Evolutionary conservation across 2,329 filamentous ascomycete genomes (phyloP), one percentile per base, ranked within the genome.

Genomic region (Sporothrix euskadiensis): DNA sequence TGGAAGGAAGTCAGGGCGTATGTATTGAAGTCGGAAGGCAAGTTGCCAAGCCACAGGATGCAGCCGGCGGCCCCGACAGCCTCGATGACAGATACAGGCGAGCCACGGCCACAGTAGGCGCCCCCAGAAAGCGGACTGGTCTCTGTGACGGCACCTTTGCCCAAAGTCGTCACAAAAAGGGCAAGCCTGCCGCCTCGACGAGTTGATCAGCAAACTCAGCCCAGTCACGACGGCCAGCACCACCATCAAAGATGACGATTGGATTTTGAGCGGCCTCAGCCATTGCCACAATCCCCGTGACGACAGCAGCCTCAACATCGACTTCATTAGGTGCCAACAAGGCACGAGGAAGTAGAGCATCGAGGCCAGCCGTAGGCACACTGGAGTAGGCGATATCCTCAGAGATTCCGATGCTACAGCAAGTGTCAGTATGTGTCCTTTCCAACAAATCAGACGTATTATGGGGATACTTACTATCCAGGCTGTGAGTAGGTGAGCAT

Each of bases 401-500:
- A 10, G 57, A 63, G 32, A 41, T 63, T 12, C 57, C 32, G 57
- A 63, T 63, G 32, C 57, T 41, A 9, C n/a, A 9, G 7, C 1
- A 32, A 35, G 22, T 61, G 1, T 16, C 14, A 16, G 6, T 2
- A 32, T 4, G 30, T 16, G 4, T 35, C 35, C 35, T 8, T 1
- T 35, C 35, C 5, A 35, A 4, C 4, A 35, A 7, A 35, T 35
- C 9, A 61, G 1, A 3, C 19, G 12, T 7, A 6, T 4, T 5
- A 35, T n/a, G 57, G 14, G 16, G 30, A 32, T 16, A 59, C 32
- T n/a, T 35, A 61, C 57, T 63, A 63, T 63, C 57, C 57, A n/a
- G 57, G 57, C 30, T 63, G 57, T 4, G 57, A 63, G 32, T 63
- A 63, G 4, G 57, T 63, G 32, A 63, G 57, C 57, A 35, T 61